Base-by-base conservation (phyloP, 352 stramenopile genomes). In the Phytophthora citrophthora region DNA sequence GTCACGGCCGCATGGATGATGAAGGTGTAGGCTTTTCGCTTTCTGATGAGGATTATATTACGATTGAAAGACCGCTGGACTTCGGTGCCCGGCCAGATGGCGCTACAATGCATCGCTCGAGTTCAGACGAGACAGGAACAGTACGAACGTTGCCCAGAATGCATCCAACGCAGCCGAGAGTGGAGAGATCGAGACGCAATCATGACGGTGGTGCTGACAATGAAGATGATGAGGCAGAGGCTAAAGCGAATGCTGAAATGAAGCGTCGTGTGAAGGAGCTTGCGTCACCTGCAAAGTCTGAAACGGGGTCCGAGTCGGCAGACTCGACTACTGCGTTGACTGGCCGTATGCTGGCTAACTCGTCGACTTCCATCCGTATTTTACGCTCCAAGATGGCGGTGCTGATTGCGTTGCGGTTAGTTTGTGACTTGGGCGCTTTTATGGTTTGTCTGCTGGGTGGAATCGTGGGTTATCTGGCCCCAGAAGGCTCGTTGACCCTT, bases 361-460 rank as follows among this genome's bases (percentile, higher is more conserved):
- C 68, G 10, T 77, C 64, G 26, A 73, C 68, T 8, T 72, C 51
- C 15, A 72, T 71, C 26, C 70, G 63, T 23, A 3, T 68, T 5
- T 52, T 72, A 38, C 59, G 70, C 29, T 73, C 68, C 0, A 78
- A 70, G 24, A 68, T 76, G 26, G 74, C 58, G 8, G 59, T 68
- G 23, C 52, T 84, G 9, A 71, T 90, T 24, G 41, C 74, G 3
- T 65, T 82, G 16, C 81, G 64, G 3, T 31, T 88, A 8, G n/a
- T 89, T 1, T 83, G 79, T 52, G 77, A 93, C 27, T 45, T 83
- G 9, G 83, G 79, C 7, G 81, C 89, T 1, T 71, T 98, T 24
- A 76, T 94, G 48, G 90, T 97, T 24, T 94, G 88, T 32, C 46
- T 92, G 1, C 32, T 96, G 9, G 78, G 83, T 50, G 94, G 96